These are phyloP conservation scores for Vigna reflexopilosa DNA, from an alignment of 306 rosid genomes.

Conservation along the genomic window DNA sequence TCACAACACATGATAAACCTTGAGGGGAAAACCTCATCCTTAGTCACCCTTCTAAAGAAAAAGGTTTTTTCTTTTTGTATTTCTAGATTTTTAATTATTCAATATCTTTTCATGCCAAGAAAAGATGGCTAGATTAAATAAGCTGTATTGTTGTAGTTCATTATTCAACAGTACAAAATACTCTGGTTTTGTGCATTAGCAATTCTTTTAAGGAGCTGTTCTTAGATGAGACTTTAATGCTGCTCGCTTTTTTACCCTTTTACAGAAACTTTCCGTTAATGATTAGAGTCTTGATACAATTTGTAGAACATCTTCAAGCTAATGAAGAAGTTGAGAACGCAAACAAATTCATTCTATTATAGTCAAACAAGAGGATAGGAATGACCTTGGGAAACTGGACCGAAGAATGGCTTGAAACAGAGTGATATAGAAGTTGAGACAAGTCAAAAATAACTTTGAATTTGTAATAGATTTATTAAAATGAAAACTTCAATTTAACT, in stretches of 20 bases:
- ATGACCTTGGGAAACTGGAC: too few species aligned
- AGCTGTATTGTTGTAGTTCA: slow-evolving; percentile 5
- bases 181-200: background rate
- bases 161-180: background rate
- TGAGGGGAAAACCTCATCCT: background rate
- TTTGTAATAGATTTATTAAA: too few species aligned
- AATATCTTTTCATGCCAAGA: background rate
- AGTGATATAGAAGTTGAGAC: too few species aligned
- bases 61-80: background rate
- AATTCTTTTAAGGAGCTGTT: background rate
- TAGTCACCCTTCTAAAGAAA: background rate
- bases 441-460: too few species aligned
- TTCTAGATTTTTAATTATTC: background rate
- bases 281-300: background rate
- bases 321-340: too few species aligned
- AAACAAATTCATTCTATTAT: too few species aligned
- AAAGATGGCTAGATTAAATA: background rate
- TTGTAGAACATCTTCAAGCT: too few species aligned
- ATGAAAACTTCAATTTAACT: too few species aligned
- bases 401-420: too few species aligned
- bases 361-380: too few species aligned
- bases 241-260: background rate
- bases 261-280: background rate
- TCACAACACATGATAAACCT: background rate
- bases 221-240: background rate